Evolutionary conservation across 1,284 basidiomycete genomes (phyloP), one percentile per base, ranked within the genome.

Genomic region (Bondarzewia mesenterica): DNA sequence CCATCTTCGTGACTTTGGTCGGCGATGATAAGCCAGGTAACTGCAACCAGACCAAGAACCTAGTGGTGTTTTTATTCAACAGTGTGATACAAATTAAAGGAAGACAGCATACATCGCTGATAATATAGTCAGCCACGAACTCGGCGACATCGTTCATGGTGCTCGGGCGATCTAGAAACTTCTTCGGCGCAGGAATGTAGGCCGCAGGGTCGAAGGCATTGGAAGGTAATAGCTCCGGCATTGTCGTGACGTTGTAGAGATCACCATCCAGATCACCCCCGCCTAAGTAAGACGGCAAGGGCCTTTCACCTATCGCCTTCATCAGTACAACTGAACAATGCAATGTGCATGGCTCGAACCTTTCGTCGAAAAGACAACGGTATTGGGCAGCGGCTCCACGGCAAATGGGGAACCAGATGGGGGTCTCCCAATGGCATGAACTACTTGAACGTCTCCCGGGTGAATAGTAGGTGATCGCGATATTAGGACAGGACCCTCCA

Each of bases 111-210:
- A 82, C 78, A 60, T 87, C 82, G 45, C 74, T 81, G 55, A 70
- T 78, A 52, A 85, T 82, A 52, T 78, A 88, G 49, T 87, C 80
- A 46, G 83, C 72, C 14, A 89, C 76, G 58, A 89, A 89, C 42
- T 86, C 77, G 1, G 78, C 80, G 2, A 88, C 80, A 62, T 85
- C 89, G n/a, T 59, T 65, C 70, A 82, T 85, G 7, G 72, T 85
- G 60, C 76, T 81, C 35, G 67, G 72, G 26, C 74, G 73, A 39
- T 72, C 60, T 1, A 88, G 60, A 3, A 69, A 41, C 47, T 74
- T 76, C 54, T 63, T 75, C 7, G 59, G 55, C 0, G 75, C 76
- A 1, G 77, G 65, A 7, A 61, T 55, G 54, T 87, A 87, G 15
- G 63, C 60, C 2, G 76, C 82, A 4, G 85, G 74, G 7, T 48